A percentile compares a stretch with the other conserved stretches of the same genome.
Evolutionary conservation across 805 yeast species (phyloP).

Genomic region (Nakazawaea pomicola): DNA sequence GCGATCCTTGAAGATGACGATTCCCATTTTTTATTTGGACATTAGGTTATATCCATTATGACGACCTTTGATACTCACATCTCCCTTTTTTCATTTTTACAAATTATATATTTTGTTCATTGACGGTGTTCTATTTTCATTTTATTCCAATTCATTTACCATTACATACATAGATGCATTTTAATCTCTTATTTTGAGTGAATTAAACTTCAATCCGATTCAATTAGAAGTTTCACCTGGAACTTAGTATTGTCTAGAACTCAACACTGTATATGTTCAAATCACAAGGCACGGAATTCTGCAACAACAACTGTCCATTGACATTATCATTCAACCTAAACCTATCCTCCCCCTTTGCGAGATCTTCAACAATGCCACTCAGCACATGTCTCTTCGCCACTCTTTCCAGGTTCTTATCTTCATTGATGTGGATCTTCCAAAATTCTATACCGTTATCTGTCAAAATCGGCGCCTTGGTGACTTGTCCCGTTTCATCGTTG

Average conservation of each 20-base stretch:
- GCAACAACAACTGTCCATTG: constrained; percentile 44
- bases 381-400: constrained; percentile 62
- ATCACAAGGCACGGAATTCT: constrained; percentile 16
- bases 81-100: no score
- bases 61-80: no score
- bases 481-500: not conserved
- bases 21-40: no score
- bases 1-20: no score
- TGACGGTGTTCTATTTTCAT: no score
- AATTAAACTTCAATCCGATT: no score
- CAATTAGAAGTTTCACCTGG: no score
- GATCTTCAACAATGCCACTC: constrained; percentile 44
- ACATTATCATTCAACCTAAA: constrained; percentile 54
- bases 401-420: constrained; percentile 43
- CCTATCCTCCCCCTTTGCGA: constrained; percentile 46
- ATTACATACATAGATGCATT: not conserved
- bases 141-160: no score
- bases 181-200: no score
- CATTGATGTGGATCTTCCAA: constrained; percentile 48
- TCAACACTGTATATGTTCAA: constrained; percentile 14
- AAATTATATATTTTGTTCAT: no score
- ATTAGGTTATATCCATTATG: no score
- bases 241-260: no score
- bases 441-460: constrained; percentile 28
- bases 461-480: not conserved